These are phyloP conservation scores for Elasticomyces elasticus DNA, from an alignment of 495 filamentous ascomycete genomes.

Conservation along the genomic window DNA sequence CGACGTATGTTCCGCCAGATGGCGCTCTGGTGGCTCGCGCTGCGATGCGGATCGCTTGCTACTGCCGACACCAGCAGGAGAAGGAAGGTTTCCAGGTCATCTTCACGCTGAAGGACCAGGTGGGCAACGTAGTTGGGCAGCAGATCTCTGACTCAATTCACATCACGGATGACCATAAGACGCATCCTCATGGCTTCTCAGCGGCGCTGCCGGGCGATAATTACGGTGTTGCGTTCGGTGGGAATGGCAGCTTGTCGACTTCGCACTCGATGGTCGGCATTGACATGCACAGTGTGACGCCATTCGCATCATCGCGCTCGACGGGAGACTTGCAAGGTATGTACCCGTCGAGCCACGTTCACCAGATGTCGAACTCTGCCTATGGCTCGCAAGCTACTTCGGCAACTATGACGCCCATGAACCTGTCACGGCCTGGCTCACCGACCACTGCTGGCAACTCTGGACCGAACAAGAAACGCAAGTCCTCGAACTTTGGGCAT, in stretches of 20 bases:
- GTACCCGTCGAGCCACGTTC: conserved; percentile 15
- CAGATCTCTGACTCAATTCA: conserved; percentile 77
- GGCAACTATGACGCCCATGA: conserved; percentile 48
- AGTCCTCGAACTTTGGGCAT: conserved; percentile 37
- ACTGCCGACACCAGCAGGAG: conserved; percentile 87
- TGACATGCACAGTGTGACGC: conserved; percentile 1
- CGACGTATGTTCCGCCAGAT: conserved; percentile 35
- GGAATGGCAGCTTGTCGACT: conserved; percentile 6
- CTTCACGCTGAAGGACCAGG: conserved; percentile 77
- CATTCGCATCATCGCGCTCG: conserved; percentile 17
- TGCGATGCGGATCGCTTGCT: conserved; percentile 95
- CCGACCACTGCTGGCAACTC: conserved; percentile 44
- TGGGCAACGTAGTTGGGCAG: conserved; percentile 66
- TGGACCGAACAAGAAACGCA: conserved; percentile 62
- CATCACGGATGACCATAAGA: conserved; percentile 97
- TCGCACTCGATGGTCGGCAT: conserved; percentile 19
- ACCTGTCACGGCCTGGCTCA: conserved; percentile 62
- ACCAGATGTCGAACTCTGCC: conserved; percentile 16
- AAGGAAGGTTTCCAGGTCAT: conserved; percentile 91
- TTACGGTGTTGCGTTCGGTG: not conserved
- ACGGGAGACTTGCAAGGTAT: conserved; percentile 19
- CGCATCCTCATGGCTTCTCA: conserved; percentile 35
- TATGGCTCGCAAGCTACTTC: conserved; percentile 38
- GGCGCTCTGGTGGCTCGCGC: conserved; percentile 64
- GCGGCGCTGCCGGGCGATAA: conserved; percentile 2